Conservation (phyloP, 345 rosid genomes). For the Carallia brachiata region DNA sequence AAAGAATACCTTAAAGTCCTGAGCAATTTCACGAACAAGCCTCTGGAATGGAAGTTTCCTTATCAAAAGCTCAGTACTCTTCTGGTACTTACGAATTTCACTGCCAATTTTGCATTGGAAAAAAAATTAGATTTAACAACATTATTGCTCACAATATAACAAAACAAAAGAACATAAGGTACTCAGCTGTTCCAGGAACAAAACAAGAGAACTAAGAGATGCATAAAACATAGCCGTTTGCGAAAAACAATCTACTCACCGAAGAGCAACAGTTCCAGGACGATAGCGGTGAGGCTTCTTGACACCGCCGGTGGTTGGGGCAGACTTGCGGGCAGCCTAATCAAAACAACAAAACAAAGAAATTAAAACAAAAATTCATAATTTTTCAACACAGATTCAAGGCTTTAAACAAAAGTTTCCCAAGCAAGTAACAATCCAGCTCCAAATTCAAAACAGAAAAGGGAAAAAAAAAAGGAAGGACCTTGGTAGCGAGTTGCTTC, state of each 20-base stretch:
- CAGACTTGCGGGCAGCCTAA: conserved; percentile 26
- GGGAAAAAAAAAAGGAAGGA: background rate
- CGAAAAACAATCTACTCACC: background rate
- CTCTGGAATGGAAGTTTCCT: conserved; percentile 21
- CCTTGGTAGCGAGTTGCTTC: conserved; percentile 97
- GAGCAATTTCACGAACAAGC: conserved; percentile 27
- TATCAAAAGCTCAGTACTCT: conserved; percentile 21
- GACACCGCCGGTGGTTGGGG: conserved; percentile 23
- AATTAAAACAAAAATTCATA: too few relatives aligned
- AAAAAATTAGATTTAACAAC: background rate
- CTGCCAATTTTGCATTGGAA: background rate
- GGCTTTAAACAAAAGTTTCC: background rate
- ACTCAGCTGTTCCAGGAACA: too few relatives aligned
- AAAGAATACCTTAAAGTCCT: conserved; percentile 16
- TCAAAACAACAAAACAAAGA: background rate
- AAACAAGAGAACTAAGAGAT: background rate
- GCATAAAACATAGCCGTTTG: background rate
- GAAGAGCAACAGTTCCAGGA: conserved; percentile 27
- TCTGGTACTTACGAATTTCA: conserved; percentile 23
- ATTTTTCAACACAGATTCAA: too few relatives aligned
- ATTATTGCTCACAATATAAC: background rate
- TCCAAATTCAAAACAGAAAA: background rate
- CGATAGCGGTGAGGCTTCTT: conserved; percentile 24
- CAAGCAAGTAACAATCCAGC: background rate
- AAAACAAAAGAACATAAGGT: background rate